Evolutionary conservation across 129 eudicot genomes (phyloP), one percentile per base, ranked within the genome.

Genomic region (sunflower (Helianthus annuus)): DNA sequence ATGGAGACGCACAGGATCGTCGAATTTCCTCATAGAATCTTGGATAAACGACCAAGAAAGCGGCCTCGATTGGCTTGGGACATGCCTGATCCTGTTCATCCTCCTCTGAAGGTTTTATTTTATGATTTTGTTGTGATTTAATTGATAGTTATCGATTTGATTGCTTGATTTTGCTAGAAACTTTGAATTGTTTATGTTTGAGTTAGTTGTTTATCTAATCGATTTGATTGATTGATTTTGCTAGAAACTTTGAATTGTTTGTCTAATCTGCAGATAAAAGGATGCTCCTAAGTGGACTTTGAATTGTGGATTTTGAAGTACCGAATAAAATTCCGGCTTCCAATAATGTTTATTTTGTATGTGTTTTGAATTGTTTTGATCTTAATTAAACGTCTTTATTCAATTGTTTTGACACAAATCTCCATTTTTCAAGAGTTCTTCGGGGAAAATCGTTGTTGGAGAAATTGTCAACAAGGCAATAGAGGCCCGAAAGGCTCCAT

Each of bases 401-500:
- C 22, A 19, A 19, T 19, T 19, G 22, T 19, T 19, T 19, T 15
- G 89, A 87, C 81, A 78, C 98, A 68, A 94, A 94, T 73, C 96
- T 95, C 68, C 98, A 94, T 70, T 94, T 94, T 78, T 94, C 89
- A 0, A 84, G 81, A 79, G 97, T 94, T 2, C 70, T 85, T 22
- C 76, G 84, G 79, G 98, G 90, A 77, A 94, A 94, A 71, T 90
- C 46, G 97, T 97, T 32, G 89, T 91, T 24, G 78, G 76, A 79
- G 96, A 85, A 77, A 97, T 97, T 56, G 97, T 96, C 14, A 78
- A 81, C 40, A 90, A 81, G 79, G 97, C 92, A 51, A 75, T 94
- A 77, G 88, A 90, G 68, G 97, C 97, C 32, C 85, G 93, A 74
- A 94, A 90, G 73, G 96, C 98, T 72, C 97, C 98, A 24, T 55